Conservation (phyloP, 1,139 yeast species). For the Yamadazyma conglobata region DNA sequence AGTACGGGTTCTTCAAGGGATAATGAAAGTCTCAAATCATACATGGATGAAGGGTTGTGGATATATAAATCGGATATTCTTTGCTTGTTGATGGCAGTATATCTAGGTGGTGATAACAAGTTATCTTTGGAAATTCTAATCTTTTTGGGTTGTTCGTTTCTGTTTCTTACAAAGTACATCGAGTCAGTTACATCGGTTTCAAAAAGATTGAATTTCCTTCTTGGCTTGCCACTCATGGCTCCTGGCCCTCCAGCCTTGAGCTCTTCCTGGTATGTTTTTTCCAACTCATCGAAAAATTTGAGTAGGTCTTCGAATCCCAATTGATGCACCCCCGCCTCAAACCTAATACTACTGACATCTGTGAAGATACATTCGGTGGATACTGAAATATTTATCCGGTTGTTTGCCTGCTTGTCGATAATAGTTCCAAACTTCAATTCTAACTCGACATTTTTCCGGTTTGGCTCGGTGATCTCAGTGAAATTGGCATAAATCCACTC, state of each 20-base stretch:
- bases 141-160: constrained; percentile 55
- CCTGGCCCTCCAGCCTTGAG: constrained; percentile 18
- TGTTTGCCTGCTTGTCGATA: constrained; percentile 61
- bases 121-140: constrained; percentile 65
- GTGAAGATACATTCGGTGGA: constrained; percentile 71
- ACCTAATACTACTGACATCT: constrained; percentile 54
- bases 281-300: constrained; percentile 54
- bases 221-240: constrained; percentile 20
- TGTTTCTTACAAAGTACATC: constrained; percentile 33
- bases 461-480: constrained; percentile 55
- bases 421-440: constrained; percentile 82
- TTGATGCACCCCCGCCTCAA: constrained; percentile 70
- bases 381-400: constrained; percentile 66
- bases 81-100: constrained; percentile 68
- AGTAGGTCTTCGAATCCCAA: constrained; percentile 61
- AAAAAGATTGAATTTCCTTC: constrained; percentile 37
- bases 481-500: constrained; percentile 88
- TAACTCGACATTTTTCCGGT: constrained; percentile 65
- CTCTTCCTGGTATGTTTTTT: constrained; percentile 44
- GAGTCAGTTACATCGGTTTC: constrained; percentile 44
- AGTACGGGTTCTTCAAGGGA: constrained; percentile 72
- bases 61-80: constrained; percentile 69
- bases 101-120: constrained; percentile 56
- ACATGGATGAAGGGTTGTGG: constrained; percentile 71
- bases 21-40: constrained; percentile 73